Conservation (phyloP, 345 rosid species). For the Rhodamnia rubescens region DNA sequence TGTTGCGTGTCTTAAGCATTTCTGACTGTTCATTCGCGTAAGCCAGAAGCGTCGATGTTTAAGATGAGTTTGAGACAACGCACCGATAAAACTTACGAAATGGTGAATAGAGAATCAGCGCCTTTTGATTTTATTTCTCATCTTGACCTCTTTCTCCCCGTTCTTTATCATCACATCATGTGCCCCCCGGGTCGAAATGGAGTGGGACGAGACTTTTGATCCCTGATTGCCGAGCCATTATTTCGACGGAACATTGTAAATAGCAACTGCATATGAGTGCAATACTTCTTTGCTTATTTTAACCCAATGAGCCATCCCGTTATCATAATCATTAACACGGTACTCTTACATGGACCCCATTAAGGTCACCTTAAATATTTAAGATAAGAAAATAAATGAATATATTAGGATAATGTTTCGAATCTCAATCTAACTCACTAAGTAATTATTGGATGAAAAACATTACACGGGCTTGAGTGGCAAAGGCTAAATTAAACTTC, state of each 20-base stretch:
- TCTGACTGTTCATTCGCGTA: background rate
- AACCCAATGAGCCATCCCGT: background rate
- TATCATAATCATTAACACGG: background rate
- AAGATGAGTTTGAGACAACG: too few species aligned
- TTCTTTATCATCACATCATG: background rate
- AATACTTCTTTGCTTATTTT: background rate
- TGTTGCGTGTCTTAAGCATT: background rate
- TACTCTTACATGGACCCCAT: background rate
- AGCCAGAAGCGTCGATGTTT: background rate
- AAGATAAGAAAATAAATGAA: background rate
- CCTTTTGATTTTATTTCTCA: background rate
- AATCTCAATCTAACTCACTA: background rate
- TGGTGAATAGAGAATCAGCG: accelerated
- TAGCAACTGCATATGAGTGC: too few species aligned
- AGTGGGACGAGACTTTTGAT: background rate
- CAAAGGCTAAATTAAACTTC: background rate
- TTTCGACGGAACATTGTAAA: background rate
- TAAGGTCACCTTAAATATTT: background rate
- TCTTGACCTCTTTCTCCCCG: accelerated
- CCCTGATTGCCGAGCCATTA: background rate
- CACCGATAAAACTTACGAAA: accelerated
- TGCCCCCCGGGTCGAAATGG: background rate
- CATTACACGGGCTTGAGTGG: background rate
- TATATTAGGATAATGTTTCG: background rate
- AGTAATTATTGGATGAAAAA: background rate